A percentile compares a stretch with the other conserved stretches of the same genome.
Conservation (phyloP, 192 early-diverging fungal genomes). For the Cladochytrium replicatum region DNA sequence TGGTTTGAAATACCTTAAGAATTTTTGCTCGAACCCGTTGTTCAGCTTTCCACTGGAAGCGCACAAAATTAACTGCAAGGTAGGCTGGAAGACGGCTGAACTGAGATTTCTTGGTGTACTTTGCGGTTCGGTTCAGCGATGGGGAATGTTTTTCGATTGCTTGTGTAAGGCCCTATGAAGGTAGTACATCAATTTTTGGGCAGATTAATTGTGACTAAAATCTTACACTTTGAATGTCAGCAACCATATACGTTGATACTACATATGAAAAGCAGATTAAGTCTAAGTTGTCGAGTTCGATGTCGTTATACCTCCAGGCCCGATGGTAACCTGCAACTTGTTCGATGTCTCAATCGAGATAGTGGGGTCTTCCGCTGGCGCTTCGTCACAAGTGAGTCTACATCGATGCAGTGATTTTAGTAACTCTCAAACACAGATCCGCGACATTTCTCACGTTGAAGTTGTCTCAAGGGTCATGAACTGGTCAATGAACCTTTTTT, state of each 20-base stretch:
- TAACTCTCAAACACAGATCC: background rate
- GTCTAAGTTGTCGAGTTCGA: background rate
- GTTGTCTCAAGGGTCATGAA: slow-evolving; percentile 63
- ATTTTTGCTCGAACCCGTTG: slow-evolving; percentile 83
- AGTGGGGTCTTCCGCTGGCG: slow-evolving; percentile 57
- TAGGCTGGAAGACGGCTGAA: slow-evolving; percentile 83
- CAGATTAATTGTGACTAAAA: background rate
- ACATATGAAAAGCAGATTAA: too few relatives aligned
- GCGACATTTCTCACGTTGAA: slow-evolving; percentile 14
- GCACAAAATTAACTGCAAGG: slow-evolving; percentile 76
- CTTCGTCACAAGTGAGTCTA: slow-evolving; percentile 68
- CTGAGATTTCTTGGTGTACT: slow-evolving; percentile 62
- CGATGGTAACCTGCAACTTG: slow-evolving; percentile 62
- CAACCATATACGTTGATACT: slow-evolving; percentile 70
- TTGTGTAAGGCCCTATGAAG: slow-evolving; percentile 57
- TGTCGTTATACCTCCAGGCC: slow-evolving; percentile 28
- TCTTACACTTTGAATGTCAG: slow-evolving; percentile 49
- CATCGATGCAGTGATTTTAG: background rate
- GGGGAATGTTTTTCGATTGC: slow-evolving; percentile 84
- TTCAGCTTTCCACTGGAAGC: slow-evolving; percentile 89
- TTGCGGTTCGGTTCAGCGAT: slow-evolving; percentile 65
- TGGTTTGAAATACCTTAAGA: slow-evolving; percentile 46
- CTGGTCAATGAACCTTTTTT: slow-evolving; percentile 59
- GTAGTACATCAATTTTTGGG: slow-evolving; percentile 2
- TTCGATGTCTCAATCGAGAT: slow-evolving; percentile 59